These are phyloP conservation scores for Fusarium verrucosum DNA, from an alignment of 2,329 filamentous ascomycete genomes.

Conservation along the genomic window DNA sequence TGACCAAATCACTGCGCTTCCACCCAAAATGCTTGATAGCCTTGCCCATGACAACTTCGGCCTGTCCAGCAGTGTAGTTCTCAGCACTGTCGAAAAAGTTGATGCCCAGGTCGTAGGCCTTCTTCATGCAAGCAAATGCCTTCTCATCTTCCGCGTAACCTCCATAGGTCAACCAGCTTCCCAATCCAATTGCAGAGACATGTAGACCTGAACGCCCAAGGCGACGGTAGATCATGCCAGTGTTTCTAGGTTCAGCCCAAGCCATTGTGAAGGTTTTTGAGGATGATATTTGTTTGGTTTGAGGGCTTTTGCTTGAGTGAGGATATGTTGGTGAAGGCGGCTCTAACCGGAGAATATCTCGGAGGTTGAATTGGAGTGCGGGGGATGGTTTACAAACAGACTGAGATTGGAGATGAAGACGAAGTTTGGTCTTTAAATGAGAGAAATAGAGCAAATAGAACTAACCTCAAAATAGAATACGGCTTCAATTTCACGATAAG, in stretches of 20 bases:
- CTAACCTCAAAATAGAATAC: too few relatives aligned
- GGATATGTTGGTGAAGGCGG: neutral
- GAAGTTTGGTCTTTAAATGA: neutral
- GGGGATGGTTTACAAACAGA: conserved; percentile 16
- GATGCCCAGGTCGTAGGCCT: conserved; percentile 67
- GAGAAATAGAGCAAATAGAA: neutral
- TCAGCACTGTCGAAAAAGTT: conserved; percentile 73
- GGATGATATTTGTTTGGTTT: neutral
- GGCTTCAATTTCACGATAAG: neutral
- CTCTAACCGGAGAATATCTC: conserved; percentile 22
- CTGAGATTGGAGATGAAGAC: neutral
- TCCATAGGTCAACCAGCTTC: conserved; percentile 73
- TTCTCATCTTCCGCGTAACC: conserved; percentile 71
- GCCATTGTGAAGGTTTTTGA: conserved; percentile 48
- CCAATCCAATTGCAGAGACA: conserved; percentile 73
- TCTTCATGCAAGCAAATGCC: conserved; percentile 69
- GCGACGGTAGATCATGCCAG: conserved; percentile 56
- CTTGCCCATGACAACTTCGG: conserved; percentile 70
- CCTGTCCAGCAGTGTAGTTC: conserved; percentile 67
- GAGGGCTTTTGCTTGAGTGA: neutral
- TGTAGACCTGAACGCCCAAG: conserved; percentile 67
- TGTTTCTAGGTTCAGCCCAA: conserved; percentile 55
- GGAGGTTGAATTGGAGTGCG: conserved; percentile 42
- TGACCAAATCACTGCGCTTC: conserved; percentile 69
- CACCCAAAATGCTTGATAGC: conserved; percentile 69